These are phyloP conservation scores for Hordeum pubiflorum DNA, from an alignment of 202 grass and related monocot species.

Conservation along the genomic window DNA sequence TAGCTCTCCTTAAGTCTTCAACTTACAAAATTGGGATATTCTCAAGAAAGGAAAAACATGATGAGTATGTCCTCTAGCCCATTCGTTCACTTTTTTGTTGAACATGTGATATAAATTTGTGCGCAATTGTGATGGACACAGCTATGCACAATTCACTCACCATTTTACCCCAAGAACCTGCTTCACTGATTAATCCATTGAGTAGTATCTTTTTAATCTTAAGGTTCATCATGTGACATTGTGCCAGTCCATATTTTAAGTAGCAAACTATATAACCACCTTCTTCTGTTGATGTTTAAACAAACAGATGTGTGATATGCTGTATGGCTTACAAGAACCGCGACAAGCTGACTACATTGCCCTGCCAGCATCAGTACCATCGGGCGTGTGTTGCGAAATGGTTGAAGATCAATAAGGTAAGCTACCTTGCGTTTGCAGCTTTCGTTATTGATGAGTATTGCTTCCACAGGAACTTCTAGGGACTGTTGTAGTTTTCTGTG, in stretches of 20 bases:
- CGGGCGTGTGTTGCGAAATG: slow-evolving; percentile 62
- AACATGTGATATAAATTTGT: neutral
- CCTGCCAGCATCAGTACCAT: slow-evolving; percentile 85
- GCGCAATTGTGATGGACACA: neutral
- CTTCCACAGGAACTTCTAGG: neutral
- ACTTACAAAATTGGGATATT: slow-evolving; percentile 76
- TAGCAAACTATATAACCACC: slow-evolving; percentile 1
- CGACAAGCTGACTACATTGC: slow-evolving; percentile 67
- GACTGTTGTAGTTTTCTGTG: neutral
- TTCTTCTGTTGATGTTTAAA: slow-evolving; percentile 17
- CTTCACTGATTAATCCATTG: slow-evolving; percentile 19
- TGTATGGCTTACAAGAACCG: slow-evolving; percentile 71
- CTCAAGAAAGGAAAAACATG: slow-evolving; percentile 68
- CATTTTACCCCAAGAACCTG: neutral
- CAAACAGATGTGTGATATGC: slow-evolving; percentile 86
- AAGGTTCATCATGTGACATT: neutral
- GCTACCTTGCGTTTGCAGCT: neutral
- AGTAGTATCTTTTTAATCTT: neutral
- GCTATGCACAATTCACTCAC: neutral
- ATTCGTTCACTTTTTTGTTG: neutral
- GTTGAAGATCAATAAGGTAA: slow-evolving; percentile 90
- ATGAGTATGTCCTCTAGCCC: slow-evolving; percentile 53
- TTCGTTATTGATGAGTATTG: neutral
- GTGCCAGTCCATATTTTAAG: neutral
- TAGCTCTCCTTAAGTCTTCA: slow-evolving; percentile 47